phyloP scores from a whole-genome alignment of 176 grass and related monocot species.

The Phyllostachys edulis region DNA sequence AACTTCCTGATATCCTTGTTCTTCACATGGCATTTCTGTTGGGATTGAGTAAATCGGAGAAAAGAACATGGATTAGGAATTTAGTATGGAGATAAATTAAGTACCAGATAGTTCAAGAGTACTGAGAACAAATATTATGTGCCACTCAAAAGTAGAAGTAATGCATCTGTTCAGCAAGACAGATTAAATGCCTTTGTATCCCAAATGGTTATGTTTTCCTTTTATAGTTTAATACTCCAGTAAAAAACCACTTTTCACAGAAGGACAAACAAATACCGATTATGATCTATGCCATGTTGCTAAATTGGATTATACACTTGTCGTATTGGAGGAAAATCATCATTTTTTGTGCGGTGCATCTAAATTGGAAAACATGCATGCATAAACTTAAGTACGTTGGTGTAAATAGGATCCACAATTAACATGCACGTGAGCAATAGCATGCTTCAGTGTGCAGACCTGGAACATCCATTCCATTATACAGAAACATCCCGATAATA shows the following conservation, averaged over 20 bases:
- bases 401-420: not conserved
- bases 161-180: not conserved
- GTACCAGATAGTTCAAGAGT: not conserved
- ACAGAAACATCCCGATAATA: not conserved
- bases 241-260: not conserved
- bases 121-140: not conserved
- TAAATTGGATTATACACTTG: not conserved
- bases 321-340: not conserved
- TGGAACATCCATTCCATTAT: not conserved
- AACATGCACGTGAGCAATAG: not conserved
- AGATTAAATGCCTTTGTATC: not conserved
- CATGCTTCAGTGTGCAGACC: not conserved
- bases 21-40: slow-evolving; percentile 83
- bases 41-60: not conserved
- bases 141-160: not conserved
- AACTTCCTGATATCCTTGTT: slow-evolving; percentile 89
- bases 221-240: not conserved
- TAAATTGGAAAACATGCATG: not conserved
- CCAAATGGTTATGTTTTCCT: not conserved
- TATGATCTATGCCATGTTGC: not conserved
- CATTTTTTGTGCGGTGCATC: not conserved
- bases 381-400: not conserved
- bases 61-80: not conserved
- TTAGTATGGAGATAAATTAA: not conserved
- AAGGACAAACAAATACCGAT: not conserved